Evolutionary conservation across 192 early-diverging fungal species (phyloP).

Genomic region (Podila minutissima): DNA sequence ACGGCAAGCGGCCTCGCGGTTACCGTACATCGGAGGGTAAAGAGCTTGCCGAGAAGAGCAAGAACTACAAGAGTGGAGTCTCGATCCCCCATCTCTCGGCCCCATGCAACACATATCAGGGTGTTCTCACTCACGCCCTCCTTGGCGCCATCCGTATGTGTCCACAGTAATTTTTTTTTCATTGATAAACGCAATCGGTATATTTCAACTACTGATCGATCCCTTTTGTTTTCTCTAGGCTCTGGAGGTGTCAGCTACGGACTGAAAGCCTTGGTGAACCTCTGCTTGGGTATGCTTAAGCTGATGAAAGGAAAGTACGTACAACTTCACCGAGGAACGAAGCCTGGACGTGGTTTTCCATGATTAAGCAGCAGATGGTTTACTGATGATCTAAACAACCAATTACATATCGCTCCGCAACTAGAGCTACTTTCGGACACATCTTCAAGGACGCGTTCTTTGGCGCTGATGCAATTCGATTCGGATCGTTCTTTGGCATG

Average conservation of each 20-base stretch:
- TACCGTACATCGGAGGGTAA: conserved; percentile 46
- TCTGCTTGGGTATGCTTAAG: conserved; percentile 49
- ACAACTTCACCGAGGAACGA: background rate
- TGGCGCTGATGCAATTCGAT: conserved; percentile 66
- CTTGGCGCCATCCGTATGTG: conserved; percentile 47
- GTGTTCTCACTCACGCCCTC: conserved; percentile 38
- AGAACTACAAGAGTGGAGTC: conserved; percentile 37
- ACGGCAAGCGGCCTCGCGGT: conserved; percentile 44
- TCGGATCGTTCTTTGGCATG: conserved; percentile 80
- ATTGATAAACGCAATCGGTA: background rate
- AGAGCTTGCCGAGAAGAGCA: conserved; percentile 42
- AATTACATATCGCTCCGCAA: background rate
- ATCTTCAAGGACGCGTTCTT: conserved; percentile 64
- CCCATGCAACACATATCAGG: conserved; percentile 44
- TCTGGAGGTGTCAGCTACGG: conserved; percentile 41
- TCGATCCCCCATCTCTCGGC: conserved; percentile 42
- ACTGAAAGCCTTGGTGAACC: conserved; percentile 43
- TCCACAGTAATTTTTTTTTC: background rate
- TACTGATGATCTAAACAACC: background rate
- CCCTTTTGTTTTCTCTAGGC: conserved; percentile 13
- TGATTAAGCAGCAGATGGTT: background rate
- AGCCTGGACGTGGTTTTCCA: background rate
- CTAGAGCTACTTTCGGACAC: conserved; percentile 53
- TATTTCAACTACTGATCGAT: background rate
- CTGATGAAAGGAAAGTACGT: conserved; percentile 48